A percentile compares a stretch with the other conserved stretches of the same genome.
These are phyloP conservation scores for Coniochaeta sp. DNA, from an alignment of 2,329 filamentous ascomycete genomes.

Conservation along the genomic window DNA sequence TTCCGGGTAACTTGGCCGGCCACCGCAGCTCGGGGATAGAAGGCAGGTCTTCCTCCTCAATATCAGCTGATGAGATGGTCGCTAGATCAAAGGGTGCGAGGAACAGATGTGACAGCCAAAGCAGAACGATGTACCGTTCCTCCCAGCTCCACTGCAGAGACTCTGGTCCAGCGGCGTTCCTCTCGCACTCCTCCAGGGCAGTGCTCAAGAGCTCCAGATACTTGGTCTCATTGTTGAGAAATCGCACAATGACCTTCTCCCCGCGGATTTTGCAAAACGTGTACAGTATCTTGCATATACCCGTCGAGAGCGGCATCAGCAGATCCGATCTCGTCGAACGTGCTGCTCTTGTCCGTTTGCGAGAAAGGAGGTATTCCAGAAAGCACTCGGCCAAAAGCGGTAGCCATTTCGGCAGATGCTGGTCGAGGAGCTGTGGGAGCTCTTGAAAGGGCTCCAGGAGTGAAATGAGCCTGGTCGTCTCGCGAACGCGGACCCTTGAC, in stretches of 20 bases:
- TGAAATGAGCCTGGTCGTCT: slow-evolving; percentile 17
- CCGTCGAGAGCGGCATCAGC: slow-evolving; percentile 53
- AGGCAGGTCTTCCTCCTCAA: slow-evolving; percentile 35
- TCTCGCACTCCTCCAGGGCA: slow-evolving; percentile 58
- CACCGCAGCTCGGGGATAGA: slow-evolving; percentile 43
- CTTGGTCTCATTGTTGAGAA: slow-evolving; percentile 82
- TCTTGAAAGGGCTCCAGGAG: slow-evolving; percentile 87
- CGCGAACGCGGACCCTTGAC: slow-evolving; percentile 12
- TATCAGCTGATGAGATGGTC: slow-evolving; percentile 64
- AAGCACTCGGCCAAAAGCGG: slow-evolving; percentile 70
- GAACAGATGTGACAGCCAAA: slow-evolving; percentile 80
- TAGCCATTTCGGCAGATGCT: slow-evolving; percentile 69
- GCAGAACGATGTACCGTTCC: slow-evolving; percentile 75
- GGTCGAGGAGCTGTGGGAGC: slow-evolving; percentile 86
- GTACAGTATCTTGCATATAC: slow-evolving; percentile 75
- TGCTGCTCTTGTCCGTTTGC: slow-evolving; percentile 29
- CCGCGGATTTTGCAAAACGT: slow-evolving; percentile 91
- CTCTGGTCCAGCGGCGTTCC: slow-evolving; percentile 9
- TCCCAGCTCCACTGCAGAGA: slow-evolving; percentile 63
- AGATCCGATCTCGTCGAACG: slow-evolving; percentile 24
- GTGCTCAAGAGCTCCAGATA: slow-evolving; percentile 74
- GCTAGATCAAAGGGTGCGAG: slow-evolving; percentile 85
- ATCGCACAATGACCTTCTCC: slow-evolving; percentile 84
- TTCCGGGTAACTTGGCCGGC: slow-evolving; percentile 55
- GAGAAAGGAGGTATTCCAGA: slow-evolving; percentile 52